Evolutionary conservation across 208 protist species (phyloP).

Genomic region (Zelonia costaricensis): DNA sequence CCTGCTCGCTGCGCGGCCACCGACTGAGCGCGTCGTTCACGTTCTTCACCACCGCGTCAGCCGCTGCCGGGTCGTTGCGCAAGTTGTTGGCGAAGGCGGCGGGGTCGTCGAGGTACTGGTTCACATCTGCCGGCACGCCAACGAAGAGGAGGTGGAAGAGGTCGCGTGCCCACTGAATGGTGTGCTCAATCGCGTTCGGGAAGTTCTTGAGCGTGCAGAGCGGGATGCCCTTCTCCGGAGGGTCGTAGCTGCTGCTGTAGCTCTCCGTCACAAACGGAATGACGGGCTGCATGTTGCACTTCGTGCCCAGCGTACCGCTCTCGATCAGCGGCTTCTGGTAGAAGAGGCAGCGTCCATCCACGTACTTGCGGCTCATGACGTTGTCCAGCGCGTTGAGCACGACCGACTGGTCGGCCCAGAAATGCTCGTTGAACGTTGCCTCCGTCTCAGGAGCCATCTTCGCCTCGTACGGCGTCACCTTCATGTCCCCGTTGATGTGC

Average conservation of each 20-base stretch:
- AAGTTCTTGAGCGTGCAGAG: conserved; percentile 99
- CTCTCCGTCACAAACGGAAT: conserved; percentile 98
- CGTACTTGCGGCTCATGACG: conserved; percentile 95
- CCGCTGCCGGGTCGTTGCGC: conserved; percentile 71
- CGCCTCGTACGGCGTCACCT: conserved; percentile 74
- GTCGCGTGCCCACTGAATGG: conserved; percentile 96
- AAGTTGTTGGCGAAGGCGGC: conserved; percentile 59
- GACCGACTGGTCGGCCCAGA: conserved; percentile 94
- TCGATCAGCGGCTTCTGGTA: conserved; percentile 98
- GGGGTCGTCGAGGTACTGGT: conserved; percentile 82
- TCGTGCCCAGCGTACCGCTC: conserved; percentile 98
- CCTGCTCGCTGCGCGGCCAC: conserved; percentile 80
- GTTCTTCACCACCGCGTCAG: conserved; percentile 59
- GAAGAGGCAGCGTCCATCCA: conserved; percentile 96
- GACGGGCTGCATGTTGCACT: conserved; percentile 98
- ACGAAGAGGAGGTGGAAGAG: conserved; percentile 90
- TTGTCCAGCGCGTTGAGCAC: conserved; percentile 99
- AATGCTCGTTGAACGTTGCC: conserved; percentile 94
- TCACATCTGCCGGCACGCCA: conserved; percentile 76
- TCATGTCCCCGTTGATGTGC: conserved; percentile 95
- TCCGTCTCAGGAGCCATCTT: conserved; percentile 98
- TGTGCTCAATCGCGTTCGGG: conserved; percentile 99
- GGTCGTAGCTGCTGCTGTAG: conserved; percentile 97
- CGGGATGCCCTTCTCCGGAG: conserved; percentile 98
- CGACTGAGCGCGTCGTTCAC: conserved; percentile 77